phyloP scores from a whole-genome alignment of 2,329 filamentous ascomycete species.

The Claviceps monticola region DNA sequence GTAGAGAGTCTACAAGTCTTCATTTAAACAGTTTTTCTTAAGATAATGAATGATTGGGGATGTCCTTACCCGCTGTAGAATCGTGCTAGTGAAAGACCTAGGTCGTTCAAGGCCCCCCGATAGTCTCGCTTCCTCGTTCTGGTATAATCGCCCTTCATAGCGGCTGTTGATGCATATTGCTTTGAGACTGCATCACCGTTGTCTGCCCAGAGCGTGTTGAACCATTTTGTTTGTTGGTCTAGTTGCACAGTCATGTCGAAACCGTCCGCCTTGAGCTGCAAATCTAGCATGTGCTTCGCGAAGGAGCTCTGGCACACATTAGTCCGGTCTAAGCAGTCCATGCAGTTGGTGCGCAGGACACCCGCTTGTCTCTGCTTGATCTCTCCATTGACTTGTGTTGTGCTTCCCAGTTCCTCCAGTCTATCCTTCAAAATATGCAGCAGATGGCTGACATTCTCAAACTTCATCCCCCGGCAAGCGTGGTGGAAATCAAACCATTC shows the following conservation, averaged over 20 bases:
- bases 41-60: neutral
- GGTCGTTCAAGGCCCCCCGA: slow-evolving; percentile 78
- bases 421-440: slow-evolving; percentile 54
- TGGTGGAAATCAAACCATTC: slow-evolving; percentile 98
- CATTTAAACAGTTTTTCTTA: no score
- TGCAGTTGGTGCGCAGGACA: slow-evolving; percentile 88
- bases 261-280: slow-evolving; percentile 62
- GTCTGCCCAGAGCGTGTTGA: slow-evolving; percentile 93
- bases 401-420: slow-evolving; percentile 61
- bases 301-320: slow-evolving; percentile 93
- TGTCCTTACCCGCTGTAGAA: slow-evolving; percentile 49
- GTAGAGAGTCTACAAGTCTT: no score
- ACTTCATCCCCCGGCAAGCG: slow-evolving; percentile 90
- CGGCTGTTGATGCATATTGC: slow-evolving; percentile 90
- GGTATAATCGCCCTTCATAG: slow-evolving; percentile 94
- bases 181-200: slow-evolving; percentile 93
- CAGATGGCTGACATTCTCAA: slow-evolving; percentile 80
- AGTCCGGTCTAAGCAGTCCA: slow-evolving; percentile 94
- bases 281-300: slow-evolving; percentile 67
- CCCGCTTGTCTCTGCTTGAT: slow-evolving; percentile 47
- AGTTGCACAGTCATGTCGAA: slow-evolving; percentile 60
- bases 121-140: slow-evolving; percentile 83
- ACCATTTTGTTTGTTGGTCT: slow-evolving; percentile 78
- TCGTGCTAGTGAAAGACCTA: slow-evolving; percentile 73
- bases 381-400: slow-evolving; percentile 36